Evolutionary conservation across 148 eudicot genomes (phyloP).

Genomic region (Polygonum aviculare): DNA sequence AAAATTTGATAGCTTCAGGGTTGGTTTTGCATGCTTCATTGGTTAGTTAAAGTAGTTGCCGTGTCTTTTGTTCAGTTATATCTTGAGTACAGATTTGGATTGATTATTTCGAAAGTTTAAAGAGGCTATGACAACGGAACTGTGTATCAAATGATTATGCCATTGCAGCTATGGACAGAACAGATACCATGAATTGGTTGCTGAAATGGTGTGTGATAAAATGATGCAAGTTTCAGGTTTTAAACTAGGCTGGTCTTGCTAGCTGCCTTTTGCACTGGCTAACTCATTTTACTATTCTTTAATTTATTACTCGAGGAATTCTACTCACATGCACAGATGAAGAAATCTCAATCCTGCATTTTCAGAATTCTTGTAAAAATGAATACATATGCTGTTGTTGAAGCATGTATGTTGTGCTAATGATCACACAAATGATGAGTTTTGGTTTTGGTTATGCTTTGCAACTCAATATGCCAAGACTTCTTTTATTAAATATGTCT

Average conservation of each 20-base stretch:
- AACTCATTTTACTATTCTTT: background rate
- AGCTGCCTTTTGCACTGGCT: background rate
- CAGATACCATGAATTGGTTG: background rate
- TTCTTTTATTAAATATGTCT: too few species aligned
- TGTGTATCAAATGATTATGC: background rate
- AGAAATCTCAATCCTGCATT: background rate
- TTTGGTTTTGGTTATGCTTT: background rate
- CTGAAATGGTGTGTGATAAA: background rate
- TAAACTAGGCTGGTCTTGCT: background rate
- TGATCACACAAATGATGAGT: background rate
- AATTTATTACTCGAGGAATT: background rate
- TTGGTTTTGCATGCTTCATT: background rate
- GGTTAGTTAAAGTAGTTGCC: background rate
- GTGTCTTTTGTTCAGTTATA: constrained; percentile 50
- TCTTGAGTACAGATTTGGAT: constrained; percentile 85
- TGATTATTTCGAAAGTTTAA: constrained; percentile 71
- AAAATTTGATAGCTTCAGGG: background rate
- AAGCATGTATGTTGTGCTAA: background rate
- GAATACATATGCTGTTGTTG: background rate
- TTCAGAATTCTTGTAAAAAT: background rate
- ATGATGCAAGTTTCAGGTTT: background rate
- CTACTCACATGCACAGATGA: background rate
- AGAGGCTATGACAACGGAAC: constrained; percentile 54
- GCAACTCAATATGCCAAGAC: too few species aligned
- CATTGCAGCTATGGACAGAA: background rate